phyloP scores from a whole-genome alignment of 208 protist genomes.

The Tritrichomonas foetus region DNA sequence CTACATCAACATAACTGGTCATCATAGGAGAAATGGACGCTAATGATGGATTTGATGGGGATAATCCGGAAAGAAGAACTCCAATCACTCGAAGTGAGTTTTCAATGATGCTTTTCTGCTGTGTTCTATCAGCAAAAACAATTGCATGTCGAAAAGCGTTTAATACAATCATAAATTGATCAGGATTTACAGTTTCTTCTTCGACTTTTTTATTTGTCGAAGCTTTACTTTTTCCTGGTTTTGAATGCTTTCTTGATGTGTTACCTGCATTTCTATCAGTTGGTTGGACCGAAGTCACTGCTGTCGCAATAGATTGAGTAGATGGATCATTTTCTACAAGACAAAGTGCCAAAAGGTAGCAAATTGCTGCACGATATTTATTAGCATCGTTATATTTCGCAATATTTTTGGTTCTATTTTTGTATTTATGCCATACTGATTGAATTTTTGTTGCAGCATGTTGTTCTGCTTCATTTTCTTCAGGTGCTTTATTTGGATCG shows the following conservation, averaged over 20 bases:
- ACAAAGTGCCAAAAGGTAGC: neutral
- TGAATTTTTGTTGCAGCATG: neutral
- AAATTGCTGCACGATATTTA: neutral
- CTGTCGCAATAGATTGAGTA: neutral
- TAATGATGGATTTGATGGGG: neutral
- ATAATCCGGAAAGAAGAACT: neutral
- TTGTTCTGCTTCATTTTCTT: neutral
- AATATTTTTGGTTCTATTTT: neutral
- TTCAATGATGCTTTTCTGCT: neutral
- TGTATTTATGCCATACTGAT: neutral
- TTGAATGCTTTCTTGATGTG: neutral
- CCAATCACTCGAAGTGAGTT: neutral
- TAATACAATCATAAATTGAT: neutral
- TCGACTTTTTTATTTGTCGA: neutral
- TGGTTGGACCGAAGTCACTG: no score
- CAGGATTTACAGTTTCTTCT: neutral
- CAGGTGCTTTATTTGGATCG: neutral
- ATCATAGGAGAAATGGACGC: neutral
- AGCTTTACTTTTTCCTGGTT: neutral
- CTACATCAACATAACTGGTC: neutral
- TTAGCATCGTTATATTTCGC: neutral
- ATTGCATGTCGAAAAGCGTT: neutral
- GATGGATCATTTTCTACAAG: neutral
- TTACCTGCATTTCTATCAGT: neutral
- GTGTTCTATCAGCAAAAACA: neutral